These are phyloP conservation scores for Leccinum longicurvipes DNA, from an alignment of 768 basidiomycete species.

Conservation along the genomic window DNA sequence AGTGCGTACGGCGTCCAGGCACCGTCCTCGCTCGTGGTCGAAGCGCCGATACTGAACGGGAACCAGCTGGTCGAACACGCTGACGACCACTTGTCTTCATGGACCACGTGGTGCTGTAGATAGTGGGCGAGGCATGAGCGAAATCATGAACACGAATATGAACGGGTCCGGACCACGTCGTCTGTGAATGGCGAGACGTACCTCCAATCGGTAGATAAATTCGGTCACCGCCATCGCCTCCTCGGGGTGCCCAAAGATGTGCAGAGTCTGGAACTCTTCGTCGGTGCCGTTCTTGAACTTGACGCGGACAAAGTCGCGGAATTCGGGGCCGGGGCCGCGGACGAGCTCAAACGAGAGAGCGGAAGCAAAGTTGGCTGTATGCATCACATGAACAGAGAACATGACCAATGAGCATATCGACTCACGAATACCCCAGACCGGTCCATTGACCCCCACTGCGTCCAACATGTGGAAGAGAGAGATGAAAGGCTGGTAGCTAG, in stretches of 20 bases:
- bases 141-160: not conserved
- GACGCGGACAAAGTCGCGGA: slow-evolving; percentile 77
- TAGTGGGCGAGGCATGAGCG: not conserved
- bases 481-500: slow-evolving; percentile 85
- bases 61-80: slow-evolving; percentile 34
- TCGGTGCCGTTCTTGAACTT: slow-evolving; percentile 78
- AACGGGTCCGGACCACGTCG: slow-evolving; percentile 28
- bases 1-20: not conserved
- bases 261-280: slow-evolving; percentile 55
- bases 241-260: slow-evolving; percentile 67
- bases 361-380: slow-evolving; percentile 64
- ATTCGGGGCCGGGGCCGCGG: slow-evolving; percentile 68
- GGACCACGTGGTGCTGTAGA: slow-evolving; percentile 30
- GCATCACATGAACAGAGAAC: not conserved
- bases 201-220: slow-evolving; percentile 79
- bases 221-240: slow-evolving; percentile 73
- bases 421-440: slow-evolving; percentile 63
- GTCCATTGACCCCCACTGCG: slow-evolving; percentile 47
- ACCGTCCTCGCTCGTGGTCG: not conserved
- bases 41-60: slow-evolving; percentile 14
- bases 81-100: slow-evolving; percentile 39
- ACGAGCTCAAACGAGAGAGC: slow-evolving; percentile 74
- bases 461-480: slow-evolving; percentile 79
- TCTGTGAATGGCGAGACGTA: slow-evolving; percentile 28
- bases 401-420: slow-evolving; percentile 11